Conservation (phyloP, 129 eudicot species). For the Artemisia tridentata region DNA sequence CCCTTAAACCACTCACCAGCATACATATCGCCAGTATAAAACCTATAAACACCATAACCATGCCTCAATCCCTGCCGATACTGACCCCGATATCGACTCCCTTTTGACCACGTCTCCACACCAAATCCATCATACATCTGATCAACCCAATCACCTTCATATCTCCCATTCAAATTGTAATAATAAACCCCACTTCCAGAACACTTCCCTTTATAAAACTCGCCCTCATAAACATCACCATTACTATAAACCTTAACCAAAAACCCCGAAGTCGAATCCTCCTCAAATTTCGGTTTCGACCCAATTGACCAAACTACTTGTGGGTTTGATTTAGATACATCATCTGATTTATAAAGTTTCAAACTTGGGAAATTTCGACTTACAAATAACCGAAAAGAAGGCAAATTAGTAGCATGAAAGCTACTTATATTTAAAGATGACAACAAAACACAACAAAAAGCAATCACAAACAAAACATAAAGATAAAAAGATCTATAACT, state of each 20-base stretch:
- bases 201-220: conserved; percentile 74
- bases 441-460: conserved; percentile 42
- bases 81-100: conserved; percentile 75
- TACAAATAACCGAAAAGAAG: conserved; percentile 31
- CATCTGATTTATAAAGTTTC: conserved; percentile 36
- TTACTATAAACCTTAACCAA: conserved; percentile 73
- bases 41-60: conserved; percentile 79
- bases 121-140: conserved; percentile 86
- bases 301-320: conserved; percentile 82
- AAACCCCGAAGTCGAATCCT: conserved; percentile 41
- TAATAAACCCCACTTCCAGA: conserved; percentile 89
- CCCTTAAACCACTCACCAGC: conserved; percentile 87
- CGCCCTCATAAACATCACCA: conserved; percentile 91
- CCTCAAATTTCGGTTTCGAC: conserved; percentile 44
- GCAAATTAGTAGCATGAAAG: conserved; percentile 27
- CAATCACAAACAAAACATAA: conserved; percentile 37
- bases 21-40: conserved; percentile 73
- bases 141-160: conserved; percentile 94
- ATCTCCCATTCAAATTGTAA: conserved; percentile 75
- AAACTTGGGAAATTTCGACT: conserved; percentile 38
- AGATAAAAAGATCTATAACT: conserved; percentile 36
- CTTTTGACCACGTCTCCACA: conserved; percentile 83
- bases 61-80: conserved; percentile 74
- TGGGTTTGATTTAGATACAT: conserved; percentile 26
- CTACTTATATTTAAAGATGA: conserved; percentile 28